Evolutionary conservation across 2,329 filamentous ascomycete genomes (phyloP).

Genomic region (Nigrospora sphaerica): DNA sequence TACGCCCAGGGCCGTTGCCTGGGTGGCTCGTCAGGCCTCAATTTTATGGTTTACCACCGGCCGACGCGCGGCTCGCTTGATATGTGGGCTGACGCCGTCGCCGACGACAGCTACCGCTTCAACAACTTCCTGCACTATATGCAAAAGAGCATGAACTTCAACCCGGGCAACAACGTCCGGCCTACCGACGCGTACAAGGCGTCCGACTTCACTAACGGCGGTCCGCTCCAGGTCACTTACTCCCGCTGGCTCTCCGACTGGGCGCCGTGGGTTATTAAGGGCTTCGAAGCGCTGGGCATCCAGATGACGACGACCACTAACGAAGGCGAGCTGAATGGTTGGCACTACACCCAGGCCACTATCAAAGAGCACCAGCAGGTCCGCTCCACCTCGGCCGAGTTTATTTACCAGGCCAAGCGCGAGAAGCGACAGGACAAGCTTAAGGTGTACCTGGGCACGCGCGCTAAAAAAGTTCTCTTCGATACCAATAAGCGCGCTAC

Average conservation of each 20-base stretch:
- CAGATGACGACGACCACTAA: slow-evolving; percentile 27
- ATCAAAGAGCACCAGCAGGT: slow-evolving; percentile 9
- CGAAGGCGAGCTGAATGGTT: slow-evolving; percentile 31
- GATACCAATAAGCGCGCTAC: slow-evolving; percentile 25
- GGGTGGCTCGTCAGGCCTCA: slow-evolving; percentile 20
- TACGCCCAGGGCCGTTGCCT: slow-evolving; percentile 22
- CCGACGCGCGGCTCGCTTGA: slow-evolving; percentile 14
- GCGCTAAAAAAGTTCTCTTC: slow-evolving; percentile 39
- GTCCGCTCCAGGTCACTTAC: slow-evolving; percentile 33
- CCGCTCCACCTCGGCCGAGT: background rate
- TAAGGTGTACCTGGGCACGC: slow-evolving; percentile 20
- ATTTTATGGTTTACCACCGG: slow-evolving; percentile 23
- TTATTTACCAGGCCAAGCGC: slow-evolving; percentile 7
- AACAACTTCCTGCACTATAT: slow-evolving; percentile 16
- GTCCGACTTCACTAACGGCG: slow-evolving; percentile 14
- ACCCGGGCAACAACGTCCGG: slow-evolving; percentile 13
- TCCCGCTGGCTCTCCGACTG: slow-evolving; percentile 30
- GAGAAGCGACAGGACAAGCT: slow-evolving; percentile 9
- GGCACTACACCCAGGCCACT: slow-evolving; percentile 22
- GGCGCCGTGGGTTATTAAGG: slow-evolving; percentile 28
- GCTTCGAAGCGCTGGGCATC: slow-evolving; percentile 33
- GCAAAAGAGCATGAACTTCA: slow-evolving; percentile 16
- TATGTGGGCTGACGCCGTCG: slow-evolving; percentile 14
- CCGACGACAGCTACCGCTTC: slow-evolving; percentile 16
- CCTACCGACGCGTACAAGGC: slow-evolving; percentile 18